A percentile compares a stretch with the other conserved stretches of the same genome.
Evolutionary conservation across 208 protist species (phyloP).

Genomic region (Leishmania lainsoni): DNA sequence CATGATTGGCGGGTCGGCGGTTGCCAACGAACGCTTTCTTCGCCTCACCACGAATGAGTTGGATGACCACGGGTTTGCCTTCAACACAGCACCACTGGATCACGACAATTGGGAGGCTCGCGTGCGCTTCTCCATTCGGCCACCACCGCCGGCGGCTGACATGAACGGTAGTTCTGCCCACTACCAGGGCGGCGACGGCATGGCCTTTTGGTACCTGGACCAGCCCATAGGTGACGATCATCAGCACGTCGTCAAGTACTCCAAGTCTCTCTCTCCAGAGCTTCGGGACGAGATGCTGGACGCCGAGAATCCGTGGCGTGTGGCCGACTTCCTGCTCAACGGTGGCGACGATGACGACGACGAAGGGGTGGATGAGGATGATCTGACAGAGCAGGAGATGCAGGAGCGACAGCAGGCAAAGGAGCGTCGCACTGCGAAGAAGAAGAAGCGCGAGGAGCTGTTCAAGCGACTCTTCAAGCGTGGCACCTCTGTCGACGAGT

Average conservation of each 20-base stretch:
- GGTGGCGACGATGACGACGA: conserved; percentile 54
- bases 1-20: conserved; percentile 81
- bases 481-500: conserved; percentile 64
- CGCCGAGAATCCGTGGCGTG: conserved; percentile 55
- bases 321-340: conserved; percentile 72
- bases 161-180: conserved; percentile 16
- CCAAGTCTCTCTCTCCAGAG: conserved; percentile 61
- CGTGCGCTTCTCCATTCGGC: conserved; percentile 72
- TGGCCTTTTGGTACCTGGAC: conserved; percentile 85
- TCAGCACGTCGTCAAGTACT: conserved; percentile 83
- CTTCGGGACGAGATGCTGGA: conserved; percentile 48
- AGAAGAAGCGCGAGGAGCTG: conserved; percentile 59
- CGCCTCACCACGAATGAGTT: conserved; percentile 74
- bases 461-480: conserved; percentile 70
- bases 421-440: conserved; percentile 35
- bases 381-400: conserved; percentile 51
- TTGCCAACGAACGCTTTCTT: conserved; percentile 82
- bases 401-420: conserved; percentile 24
- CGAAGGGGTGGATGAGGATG: conserved; percentile 49
- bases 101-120: conserved; percentile 77
- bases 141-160: conserved; percentile 43
- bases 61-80: conserved; percentile 76
- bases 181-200: conserved; percentile 81
- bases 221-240: conserved; percentile 83
- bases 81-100: conserved; percentile 80